Percentiles rank a stretch among this genome's conserved stretches.
phyloP scores from a whole-genome alignment of 1,284 basidiomycete species.

The Fomes fomentarius region DNA sequence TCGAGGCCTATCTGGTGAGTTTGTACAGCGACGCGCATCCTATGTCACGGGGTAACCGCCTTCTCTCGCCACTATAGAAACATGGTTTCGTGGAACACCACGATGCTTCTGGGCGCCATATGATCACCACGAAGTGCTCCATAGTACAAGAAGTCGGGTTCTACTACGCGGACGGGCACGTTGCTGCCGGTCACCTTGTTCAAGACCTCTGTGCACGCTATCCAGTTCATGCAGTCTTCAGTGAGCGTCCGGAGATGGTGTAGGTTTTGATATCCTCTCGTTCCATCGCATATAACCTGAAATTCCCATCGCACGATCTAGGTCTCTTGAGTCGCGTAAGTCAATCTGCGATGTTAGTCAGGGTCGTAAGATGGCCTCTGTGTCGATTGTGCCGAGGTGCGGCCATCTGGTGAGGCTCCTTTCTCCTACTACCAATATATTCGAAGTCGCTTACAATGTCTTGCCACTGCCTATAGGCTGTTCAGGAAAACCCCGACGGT shows the following conservation, averaged over 20 bases:
- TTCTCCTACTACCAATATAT: not conserved
- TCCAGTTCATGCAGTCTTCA: slow-evolving; percentile 4
- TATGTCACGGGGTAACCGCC: too few relatives aligned
- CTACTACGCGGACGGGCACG: not conserved
- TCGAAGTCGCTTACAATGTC: not conserved
- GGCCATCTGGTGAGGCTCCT: not conserved
- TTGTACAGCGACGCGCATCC: too few relatives aligned
- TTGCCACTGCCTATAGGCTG: not conserved
- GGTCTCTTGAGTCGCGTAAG: not conserved
- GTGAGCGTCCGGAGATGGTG: slow-evolving; percentile 3
- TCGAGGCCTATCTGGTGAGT: slow-evolving; percentile 9
- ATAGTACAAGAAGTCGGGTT: not conserved
- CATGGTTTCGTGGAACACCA: not conserved
- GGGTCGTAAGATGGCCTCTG: not conserved
- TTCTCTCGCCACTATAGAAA: too few relatives aligned
- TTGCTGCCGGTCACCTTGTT: not conserved
- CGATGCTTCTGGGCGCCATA: not conserved
- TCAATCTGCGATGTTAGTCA: not conserved
- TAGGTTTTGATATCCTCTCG: not conserved
- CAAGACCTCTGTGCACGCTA: not conserved
- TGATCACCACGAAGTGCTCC: not conserved
- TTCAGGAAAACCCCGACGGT: slow-evolving; percentile 2
- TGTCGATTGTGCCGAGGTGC: not conserved
- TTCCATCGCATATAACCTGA: not conserved
- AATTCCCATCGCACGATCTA: too few relatives aligned